Conservation (phyloP, 257 asterid species). For the Solanum chilense region DNA sequence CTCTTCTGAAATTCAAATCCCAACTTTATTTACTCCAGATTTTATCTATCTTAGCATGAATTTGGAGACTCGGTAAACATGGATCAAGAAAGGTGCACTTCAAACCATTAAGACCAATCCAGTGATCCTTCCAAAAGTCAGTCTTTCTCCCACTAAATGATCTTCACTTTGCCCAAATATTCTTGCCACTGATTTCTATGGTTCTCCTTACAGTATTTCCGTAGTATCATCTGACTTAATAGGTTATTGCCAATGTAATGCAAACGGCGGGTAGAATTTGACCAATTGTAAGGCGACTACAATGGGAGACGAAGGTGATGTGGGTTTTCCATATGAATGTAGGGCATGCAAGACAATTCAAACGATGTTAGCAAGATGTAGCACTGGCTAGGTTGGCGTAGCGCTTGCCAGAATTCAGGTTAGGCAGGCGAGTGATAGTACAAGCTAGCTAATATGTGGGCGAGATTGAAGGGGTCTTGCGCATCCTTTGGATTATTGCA, state of each 20-base stretch:
- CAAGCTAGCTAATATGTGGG: not conserved
- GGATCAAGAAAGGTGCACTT: not conserved
- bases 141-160: not conserved
- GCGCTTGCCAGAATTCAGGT: not conserved
- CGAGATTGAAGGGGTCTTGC: not conserved
- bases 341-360: not conserved
- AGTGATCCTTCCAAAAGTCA: not conserved
- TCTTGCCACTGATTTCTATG: not conserved
- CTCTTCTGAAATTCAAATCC: not conserved
- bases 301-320: not conserved
- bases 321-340: not conserved
- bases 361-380: not conserved
- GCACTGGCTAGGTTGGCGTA: not conserved
- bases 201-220: not conserved
- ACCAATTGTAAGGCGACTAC: not conserved
- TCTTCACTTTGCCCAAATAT: not conserved
- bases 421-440: not conserved
- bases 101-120: not conserved
- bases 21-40: not conserved
- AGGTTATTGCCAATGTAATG: not conserved
- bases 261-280: not conserved
- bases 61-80: not conserved
- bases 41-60: not conserved
- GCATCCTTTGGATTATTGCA: not conserved
- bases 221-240: not conserved